Conservation (phyloP, 179 eudicot genomes). For the Beta macrorhiza region DNA sequence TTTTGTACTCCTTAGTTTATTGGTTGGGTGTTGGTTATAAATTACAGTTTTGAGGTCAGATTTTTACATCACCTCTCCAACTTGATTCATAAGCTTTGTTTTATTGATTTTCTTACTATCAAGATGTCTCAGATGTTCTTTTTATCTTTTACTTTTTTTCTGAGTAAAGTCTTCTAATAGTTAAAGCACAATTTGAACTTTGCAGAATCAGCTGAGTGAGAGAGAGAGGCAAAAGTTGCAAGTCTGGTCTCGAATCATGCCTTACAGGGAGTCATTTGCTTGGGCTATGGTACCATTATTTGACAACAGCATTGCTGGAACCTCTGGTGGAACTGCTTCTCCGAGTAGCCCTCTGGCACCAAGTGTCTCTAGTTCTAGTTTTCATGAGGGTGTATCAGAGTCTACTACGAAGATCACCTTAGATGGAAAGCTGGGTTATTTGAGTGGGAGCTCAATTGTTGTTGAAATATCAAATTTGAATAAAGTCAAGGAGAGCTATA, state of each 20-base stretch:
- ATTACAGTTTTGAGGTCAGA: not conserved
- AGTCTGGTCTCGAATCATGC: slow-evolving; percentile 98
- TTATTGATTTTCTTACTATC: not conserved
- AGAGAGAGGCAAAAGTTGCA: slow-evolving; percentile 97
- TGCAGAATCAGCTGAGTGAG: slow-evolving; percentile 88
- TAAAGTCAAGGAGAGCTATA: slow-evolving; percentile 97
- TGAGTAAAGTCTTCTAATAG: not conserved
- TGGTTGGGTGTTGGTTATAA: not conserved
- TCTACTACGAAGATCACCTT: slow-evolving; percentile 72
- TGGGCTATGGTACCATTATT: slow-evolving; percentile 97
- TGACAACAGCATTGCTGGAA: slow-evolving; percentile 65
- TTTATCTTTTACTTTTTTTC: not conserved
- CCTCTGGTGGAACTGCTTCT: slow-evolving; percentile 87
- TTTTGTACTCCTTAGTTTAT: not conserved
- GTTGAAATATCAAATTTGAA: slow-evolving; percentile 94
- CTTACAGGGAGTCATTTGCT: slow-evolving; percentile 92
- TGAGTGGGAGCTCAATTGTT: slow-evolving; percentile 84
- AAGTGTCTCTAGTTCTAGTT: slow-evolving; percentile 66
- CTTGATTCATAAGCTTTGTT: not conserved
- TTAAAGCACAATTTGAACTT: not conserved
- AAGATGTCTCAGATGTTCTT: not conserved
- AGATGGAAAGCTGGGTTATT: slow-evolving; percentile 80
- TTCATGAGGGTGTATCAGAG: slow-evolving; percentile 75
- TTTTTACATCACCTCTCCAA: not conserved
- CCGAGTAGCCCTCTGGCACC: slow-evolving; percentile 89